Percentiles rank a stretch among this genome's conserved stretches.
Evolutionary conservation across 2,329 filamentous ascomycete species (phyloP).

Genomic region (Alternaria brassicicola): DNA sequence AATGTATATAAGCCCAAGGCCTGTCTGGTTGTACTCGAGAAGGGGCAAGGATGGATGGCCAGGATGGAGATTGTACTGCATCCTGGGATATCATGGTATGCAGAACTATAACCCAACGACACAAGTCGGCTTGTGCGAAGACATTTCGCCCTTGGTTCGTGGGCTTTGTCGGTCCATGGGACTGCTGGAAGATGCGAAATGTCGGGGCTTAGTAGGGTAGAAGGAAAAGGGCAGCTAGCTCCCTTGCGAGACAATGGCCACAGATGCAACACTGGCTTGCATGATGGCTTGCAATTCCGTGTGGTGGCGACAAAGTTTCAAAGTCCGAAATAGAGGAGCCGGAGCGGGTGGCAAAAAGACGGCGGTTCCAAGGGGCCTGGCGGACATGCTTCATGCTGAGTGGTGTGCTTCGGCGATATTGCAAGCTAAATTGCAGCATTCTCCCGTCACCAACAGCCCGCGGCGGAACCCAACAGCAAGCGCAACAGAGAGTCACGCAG

Average conservation of each 20-base stretch:
- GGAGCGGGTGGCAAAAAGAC: conserved; percentile 15
- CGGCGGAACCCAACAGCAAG: conserved; percentile 6
- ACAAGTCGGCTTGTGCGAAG: neutral
- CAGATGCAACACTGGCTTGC: conserved; percentile 10
- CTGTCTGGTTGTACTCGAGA: conserved; percentile 27
- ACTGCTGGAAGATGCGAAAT: neutral
- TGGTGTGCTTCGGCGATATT: conserved; percentile 9
- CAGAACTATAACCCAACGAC: conserved; percentile 17
- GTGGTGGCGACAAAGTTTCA: conserved; percentile 12
- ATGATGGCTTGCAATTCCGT: conserved; percentile 13
- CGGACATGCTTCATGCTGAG: conserved; percentile 3
- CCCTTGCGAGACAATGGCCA: conserved; percentile 1
- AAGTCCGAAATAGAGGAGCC: conserved; percentile 15
- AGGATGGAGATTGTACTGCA: conserved; percentile 13
- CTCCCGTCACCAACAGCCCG: neutral
- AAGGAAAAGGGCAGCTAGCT: neutral
- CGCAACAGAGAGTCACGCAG: conserved; percentile 1
- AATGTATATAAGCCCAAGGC: conserved; percentile 9
- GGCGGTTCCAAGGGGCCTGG: neutral
- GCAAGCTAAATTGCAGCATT: neutral
- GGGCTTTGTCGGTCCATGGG: conserved; percentile 1
- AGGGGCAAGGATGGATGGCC: conserved; percentile 3
- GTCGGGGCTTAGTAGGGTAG: neutral
- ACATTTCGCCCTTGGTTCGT: neutral
- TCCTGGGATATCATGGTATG: conserved; percentile 15